Conservation (phyloP, 148 eudicot species). For the Rhododendron vialii region DNA sequence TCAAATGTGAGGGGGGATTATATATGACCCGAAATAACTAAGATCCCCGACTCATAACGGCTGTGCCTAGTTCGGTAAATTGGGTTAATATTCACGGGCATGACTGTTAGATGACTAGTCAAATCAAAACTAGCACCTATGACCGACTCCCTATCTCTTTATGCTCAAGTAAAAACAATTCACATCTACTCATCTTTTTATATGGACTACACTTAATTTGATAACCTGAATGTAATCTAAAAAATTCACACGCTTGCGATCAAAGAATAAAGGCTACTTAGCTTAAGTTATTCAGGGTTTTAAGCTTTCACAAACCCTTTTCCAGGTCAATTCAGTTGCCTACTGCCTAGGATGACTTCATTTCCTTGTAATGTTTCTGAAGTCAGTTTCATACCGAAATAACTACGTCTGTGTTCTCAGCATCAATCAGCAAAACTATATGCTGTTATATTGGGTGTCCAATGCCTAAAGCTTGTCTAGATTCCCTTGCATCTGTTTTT, state of each 20-base stretch:
- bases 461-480: neutral
- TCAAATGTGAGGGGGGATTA: neutral
- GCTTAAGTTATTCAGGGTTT: neutral
- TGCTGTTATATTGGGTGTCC: neutral
- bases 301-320: neutral
- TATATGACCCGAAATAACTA: neutral
- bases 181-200: neutral
- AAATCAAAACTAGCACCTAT: neutral
- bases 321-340: neutral
- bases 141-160: neutral
- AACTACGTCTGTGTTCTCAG: neutral
- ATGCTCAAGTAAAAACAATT: neutral
- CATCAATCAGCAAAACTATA: neutral
- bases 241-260: neutral
- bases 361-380: neutral
- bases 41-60: neutral
- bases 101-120: neutral
- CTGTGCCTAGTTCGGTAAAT: neutral
- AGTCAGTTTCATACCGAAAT: neutral
- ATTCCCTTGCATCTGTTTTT: neutral
- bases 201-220: neutral
- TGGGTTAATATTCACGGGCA: neutral
- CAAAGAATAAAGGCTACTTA: neutral
- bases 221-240: neutral
- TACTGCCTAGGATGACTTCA: neutral